Base-by-base conservation (phyloP, 306 rosid genomes). In the Cotoneaster glaucophyllus region DNA sequence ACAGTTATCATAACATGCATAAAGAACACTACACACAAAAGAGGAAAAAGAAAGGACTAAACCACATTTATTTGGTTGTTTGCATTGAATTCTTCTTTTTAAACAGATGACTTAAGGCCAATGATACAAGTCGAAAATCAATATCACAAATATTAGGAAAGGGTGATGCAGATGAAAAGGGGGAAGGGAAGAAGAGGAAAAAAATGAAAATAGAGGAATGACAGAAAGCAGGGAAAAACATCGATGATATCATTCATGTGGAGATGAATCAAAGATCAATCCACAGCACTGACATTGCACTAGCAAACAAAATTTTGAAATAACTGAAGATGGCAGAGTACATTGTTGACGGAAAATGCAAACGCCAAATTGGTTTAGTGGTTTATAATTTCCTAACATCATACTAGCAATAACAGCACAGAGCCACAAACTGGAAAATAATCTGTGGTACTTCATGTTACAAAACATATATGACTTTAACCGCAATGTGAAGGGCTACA, bases 121-220 rank as follows among this genome's bases (percentile, higher is more conserved):
- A n/a, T n/a, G n/a, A n/a, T n/a, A n/a, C n/a, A n/a, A n/a, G n/a
- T n/a, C n/a, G n/a, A 74, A 74, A 73, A 73, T 28, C 45, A 45
- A 56, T 62, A 10, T 25, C 13, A 56, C 21, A 61, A 32, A 57
- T 54, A 81, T 87, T 63, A 84, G 64, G 45, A 22, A 70, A 79
- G 58, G 70, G 61, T 44, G 45, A 29, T 50, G 69, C 32, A 22
- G 72, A 13, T 14, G 8, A 58, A 8, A 69, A 44, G 14, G 41
- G 24, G 25, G 2, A 64, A 67, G 45, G 43, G 64, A 52, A 64
- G 54, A 39, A 34, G 28, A n/a, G n/a, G 2, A 26, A 69, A 24
- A 9, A 41, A 21, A 10, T 0, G 5, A 64, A 29, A 63, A 58
- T 11, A 3, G 61, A 29, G 11, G n/a, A 13, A 57, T 31, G 34